A percentile compares a stretch with the other conserved stretches of the same genome.
These are phyloP conservation scores for Salvia miltiorrhiza DNA, from an alignment of 257 asterid species.

Conservation along the genomic window DNA sequence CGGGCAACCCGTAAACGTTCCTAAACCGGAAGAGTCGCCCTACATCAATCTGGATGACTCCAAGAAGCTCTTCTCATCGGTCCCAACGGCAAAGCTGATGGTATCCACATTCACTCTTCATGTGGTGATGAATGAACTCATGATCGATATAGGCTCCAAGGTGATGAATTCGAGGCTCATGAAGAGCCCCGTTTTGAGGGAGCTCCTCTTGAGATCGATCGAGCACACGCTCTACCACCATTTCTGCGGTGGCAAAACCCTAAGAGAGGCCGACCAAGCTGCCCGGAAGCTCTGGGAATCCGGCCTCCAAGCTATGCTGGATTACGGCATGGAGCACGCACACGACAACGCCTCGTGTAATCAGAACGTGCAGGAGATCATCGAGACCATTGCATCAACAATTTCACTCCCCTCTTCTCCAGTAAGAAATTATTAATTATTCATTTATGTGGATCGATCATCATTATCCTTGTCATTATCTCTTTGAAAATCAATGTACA, in stretches of 20 bases:
- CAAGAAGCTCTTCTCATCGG: constrained; percentile 39
- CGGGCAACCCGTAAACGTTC: constrained; percentile 18
- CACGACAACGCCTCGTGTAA: constrained; percentile 50
- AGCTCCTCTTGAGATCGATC: constrained; percentile 24
- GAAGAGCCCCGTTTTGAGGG: constrained; percentile 36
- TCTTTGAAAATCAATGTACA: no score
- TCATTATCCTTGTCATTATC: no score
- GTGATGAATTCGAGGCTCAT: constrained; percentile 57
- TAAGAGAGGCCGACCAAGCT: constrained; percentile 43
- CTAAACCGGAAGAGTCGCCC: background rate
- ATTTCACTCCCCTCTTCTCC: constrained; percentile 35
- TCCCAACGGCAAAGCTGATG: constrained; percentile 42
- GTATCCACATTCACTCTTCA: constrained; percentile 45
- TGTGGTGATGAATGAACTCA: constrained; percentile 31
- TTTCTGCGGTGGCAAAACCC: constrained; percentile 63
- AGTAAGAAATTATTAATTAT: constrained; percentile 31
- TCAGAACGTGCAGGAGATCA: constrained; percentile 41
- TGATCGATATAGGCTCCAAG: constrained; percentile 48
- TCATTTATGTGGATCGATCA: no score
- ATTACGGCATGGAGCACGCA: constrained; percentile 76
- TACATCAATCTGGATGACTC: constrained; percentile 28
- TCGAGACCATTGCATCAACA: constrained; percentile 40
- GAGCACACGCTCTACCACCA: constrained; percentile 51
- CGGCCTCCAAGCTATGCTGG: constrained; percentile 64
- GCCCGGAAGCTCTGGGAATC: constrained; percentile 34